These are phyloP conservation scores for Trifolium pratense DNA, from an alignment of 306 rosid genomes.

Conservation along the genomic window DNA sequence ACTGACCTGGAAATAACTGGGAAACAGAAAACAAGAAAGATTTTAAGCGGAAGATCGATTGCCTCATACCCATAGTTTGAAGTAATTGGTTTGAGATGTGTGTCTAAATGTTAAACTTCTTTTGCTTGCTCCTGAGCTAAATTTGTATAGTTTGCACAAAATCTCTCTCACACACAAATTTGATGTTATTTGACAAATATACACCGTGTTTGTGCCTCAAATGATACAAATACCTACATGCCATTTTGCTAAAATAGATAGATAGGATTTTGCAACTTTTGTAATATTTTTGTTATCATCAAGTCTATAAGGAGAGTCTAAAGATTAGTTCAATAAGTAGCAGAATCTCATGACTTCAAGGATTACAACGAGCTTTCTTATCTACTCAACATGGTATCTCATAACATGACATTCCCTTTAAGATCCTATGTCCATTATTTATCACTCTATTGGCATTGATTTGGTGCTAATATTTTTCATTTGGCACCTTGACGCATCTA, in stretches of 20 bases:
- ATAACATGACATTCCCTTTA: too few relatives aligned
- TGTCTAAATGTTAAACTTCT: background rate
- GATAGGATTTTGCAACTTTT: background rate
- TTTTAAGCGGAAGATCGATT: constrained; percentile 10
- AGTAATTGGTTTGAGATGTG: constrained; percentile 12
- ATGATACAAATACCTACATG: constrained; percentile 1
- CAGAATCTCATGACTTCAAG: too few relatives aligned
- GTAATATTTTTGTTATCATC: too few relatives aligned
- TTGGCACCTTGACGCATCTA: too few relatives aligned
- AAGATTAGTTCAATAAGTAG: too few relatives aligned
- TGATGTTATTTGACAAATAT: constrained; percentile 14
- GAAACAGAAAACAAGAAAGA: constrained; percentile 24
- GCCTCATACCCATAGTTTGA: background rate
- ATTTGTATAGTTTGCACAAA: constrained; percentile 26
- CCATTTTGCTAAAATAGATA: background rate
- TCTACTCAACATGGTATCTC: too few relatives aligned
- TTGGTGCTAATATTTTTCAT: too few relatives aligned
- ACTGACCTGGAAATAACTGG: background rate
- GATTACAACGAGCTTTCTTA: too few relatives aligned
- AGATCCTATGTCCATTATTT: too few relatives aligned
- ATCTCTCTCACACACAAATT: constrained; percentile 5
- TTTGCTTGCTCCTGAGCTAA: background rate
- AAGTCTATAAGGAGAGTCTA: background rate
- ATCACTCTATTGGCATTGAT: too few relatives aligned
- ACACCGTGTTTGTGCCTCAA: background rate